Percentiles rank a stretch among this genome's conserved stretches.
phyloP scores from a whole-genome alignment of 495 filamentous ascomycete species.

The Lineolata rhizophorae region DNA sequence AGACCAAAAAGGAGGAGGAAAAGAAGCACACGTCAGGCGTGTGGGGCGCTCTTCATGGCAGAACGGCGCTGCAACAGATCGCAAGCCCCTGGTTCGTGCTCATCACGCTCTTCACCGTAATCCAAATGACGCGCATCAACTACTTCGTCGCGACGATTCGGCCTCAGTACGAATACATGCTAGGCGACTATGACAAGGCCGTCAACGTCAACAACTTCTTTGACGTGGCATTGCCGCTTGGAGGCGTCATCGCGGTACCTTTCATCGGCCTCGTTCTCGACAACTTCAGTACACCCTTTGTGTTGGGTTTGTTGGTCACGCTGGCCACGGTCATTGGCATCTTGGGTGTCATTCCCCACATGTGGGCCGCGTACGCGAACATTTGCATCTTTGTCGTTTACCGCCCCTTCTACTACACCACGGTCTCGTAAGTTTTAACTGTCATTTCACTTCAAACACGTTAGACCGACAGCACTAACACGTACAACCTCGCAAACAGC shows the following conservation, averaged over 20 bases:
- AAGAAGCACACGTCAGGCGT: slow-evolving; percentile 48
- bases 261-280: slow-evolving; percentile 78
- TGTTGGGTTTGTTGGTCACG: slow-evolving; percentile 50
- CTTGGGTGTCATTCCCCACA: slow-evolving; percentile 50
- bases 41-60: slow-evolving; percentile 74
- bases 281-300: slow-evolving; percentile 45
- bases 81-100: slow-evolving; percentile 67
- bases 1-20: slow-evolving; percentile 30
- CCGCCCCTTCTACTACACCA: slow-evolving; percentile 55
- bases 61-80: slow-evolving; percentile 52
- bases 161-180: slow-evolving; percentile 61
- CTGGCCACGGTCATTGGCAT: slow-evolving; percentile 58
- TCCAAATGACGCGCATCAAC: slow-evolving; percentile 91
- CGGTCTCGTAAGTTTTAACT: slow-evolving; percentile 32
- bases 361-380: slow-evolving; percentile 54
- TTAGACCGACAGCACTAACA: too few relatives aligned
- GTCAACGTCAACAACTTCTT: slow-evolving; percentile 62
- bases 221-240: slow-evolving; percentile 70
- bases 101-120: slow-evolving; percentile 66
- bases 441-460: not conserved
- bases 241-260: slow-evolving; percentile 64
- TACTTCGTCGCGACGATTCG: slow-evolving; percentile 90
- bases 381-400: slow-evolving; percentile 61
- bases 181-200: slow-evolving; percentile 35
- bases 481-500: slow-evolving; percentile 20